Percentiles rank a stretch among this genome's conserved stretches.
These are phyloP conservation scores for Arthrobotrys conoides DNA, from an alignment of 2,329 filamentous ascomycete species.

Conservation along the genomic window DNA sequence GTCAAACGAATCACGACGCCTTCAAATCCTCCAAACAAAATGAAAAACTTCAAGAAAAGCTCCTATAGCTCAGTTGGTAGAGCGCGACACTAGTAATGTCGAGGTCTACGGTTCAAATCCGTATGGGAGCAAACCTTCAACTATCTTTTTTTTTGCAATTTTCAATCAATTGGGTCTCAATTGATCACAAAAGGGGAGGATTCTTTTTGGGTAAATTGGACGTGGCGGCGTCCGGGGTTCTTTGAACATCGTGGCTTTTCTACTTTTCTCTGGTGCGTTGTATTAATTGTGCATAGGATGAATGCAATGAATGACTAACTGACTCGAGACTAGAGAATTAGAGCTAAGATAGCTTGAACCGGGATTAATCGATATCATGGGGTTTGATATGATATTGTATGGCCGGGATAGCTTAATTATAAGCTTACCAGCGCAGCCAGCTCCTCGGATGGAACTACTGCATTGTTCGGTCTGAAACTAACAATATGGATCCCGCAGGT, in stretches of 20 bases:
- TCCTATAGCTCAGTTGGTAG: slow-evolving; percentile 54
- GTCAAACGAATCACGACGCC: slow-evolving; percentile 6
- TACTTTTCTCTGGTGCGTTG: not conserved
- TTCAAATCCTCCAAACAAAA: not conserved
- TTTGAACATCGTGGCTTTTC: slow-evolving; percentile 32
- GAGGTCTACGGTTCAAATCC: slow-evolving; percentile 50
- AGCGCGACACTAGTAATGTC: slow-evolving; percentile 58
- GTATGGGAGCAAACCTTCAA: slow-evolving; percentile 25
- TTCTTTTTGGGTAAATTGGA: slow-evolving; percentile 19
- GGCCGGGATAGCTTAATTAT: too few relatives aligned
- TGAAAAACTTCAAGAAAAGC: slow-evolving; percentile 11
- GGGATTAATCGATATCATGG: not conserved
- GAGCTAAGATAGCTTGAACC: not conserved
- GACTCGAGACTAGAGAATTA: not conserved
- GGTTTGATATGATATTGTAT: too few relatives aligned
- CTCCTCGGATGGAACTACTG: slow-evolving; percentile 1
- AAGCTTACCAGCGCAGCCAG: not conserved
- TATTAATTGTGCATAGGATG: too few relatives aligned
- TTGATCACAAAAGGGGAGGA: not conserved
- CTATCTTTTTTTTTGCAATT: slow-evolving; percentile 4
- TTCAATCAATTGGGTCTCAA: slow-evolving; percentile 3
- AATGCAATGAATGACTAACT: slow-evolving; percentile 5
- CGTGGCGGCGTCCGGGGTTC: slow-evolving; percentile 2
- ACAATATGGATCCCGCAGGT: not conserved
- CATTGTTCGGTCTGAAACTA: slow-evolving; percentile 8